These are phyloP conservation scores for Bacidia gigantensis DNA, from an alignment of 495 filamentous ascomycete species.

Conservation along the genomic window DNA sequence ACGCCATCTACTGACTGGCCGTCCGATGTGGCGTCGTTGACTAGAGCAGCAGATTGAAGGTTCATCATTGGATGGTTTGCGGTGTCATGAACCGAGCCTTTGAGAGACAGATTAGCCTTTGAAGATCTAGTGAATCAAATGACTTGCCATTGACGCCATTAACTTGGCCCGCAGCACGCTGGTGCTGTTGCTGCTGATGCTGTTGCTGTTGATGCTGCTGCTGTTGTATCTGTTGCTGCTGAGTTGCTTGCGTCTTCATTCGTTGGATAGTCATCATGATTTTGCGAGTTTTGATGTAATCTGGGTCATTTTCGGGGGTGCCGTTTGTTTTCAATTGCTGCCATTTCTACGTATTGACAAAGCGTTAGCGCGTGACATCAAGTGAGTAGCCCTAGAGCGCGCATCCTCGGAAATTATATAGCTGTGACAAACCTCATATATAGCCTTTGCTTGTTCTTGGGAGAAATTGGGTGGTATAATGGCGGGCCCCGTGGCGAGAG, in stretches of 20 bases:
- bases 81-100: neutral
- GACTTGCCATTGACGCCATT: conserved; percentile 40
- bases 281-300: conserved; percentile 59
- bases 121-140: conserved; percentile 7
- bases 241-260: conserved; percentile 28
- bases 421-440: neutral
- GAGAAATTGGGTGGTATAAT: conserved; percentile 41
- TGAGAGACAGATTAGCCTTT: neutral
- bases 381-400: too few relatives aligned
- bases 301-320: conserved; percentile 60
- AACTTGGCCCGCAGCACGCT: conserved; percentile 20
- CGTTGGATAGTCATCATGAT: conserved; percentile 54
- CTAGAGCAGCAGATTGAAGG: conserved; percentile 20
- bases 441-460: conserved; percentile 34
- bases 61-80: conserved; percentile 22
- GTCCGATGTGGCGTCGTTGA: conserved; percentile 9
- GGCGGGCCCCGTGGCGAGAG: conserved; percentile 46
- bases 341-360: conserved; percentile 44
- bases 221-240: conserved; percentile 30
- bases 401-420: neutral
- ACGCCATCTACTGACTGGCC: conserved; percentile 10
- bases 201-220: conserved; percentile 34
- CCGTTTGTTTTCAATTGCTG: conserved; percentile 68
- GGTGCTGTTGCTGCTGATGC: conserved; percentile 29
- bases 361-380: neutral